Conservation (phyloP, 345 rosid genomes). For the Lepidium africanum region DNA sequence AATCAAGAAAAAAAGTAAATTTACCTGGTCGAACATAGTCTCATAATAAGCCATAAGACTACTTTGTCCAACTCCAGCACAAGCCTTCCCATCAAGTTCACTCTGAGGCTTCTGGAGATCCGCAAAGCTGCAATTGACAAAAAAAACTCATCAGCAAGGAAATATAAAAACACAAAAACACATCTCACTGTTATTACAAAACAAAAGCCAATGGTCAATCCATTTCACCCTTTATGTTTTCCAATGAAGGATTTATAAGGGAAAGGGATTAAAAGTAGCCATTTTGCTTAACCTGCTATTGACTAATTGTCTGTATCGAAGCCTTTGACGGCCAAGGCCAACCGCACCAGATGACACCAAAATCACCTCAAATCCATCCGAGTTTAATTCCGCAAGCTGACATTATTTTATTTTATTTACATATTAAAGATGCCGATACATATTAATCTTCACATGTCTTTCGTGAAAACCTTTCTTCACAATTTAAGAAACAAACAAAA, state of each 20-base stretch:
- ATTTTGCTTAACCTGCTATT: slow-evolving; percentile 72
- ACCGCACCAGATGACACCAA: slow-evolving; percentile 97
- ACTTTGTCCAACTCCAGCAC: slow-evolving; percentile 99
- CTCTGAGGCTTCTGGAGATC: slow-evolving; percentile 94
- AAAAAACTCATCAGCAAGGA: background rate
- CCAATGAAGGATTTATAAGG: background rate
- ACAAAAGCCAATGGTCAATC: background rate
- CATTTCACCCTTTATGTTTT: background rate
- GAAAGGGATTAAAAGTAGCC: background rate
- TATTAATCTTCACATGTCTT: slow-evolving; percentile 11
- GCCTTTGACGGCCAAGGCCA: slow-evolving; percentile 96
- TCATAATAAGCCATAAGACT: slow-evolving; percentile 96
- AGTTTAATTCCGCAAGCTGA: slow-evolving; percentile 82
- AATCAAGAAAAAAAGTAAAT: background rate
- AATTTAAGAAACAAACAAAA: background rate
- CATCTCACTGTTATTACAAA: background rate
- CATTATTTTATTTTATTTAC: slow-evolving; percentile 15
- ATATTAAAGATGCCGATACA: slow-evolving; percentile 6
- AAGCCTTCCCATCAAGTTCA: slow-evolving; percentile 95
- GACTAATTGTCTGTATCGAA: slow-evolving; percentile 68
- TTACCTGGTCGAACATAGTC: slow-evolving; percentile 74
- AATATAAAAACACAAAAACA: background rate
- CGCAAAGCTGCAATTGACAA: slow-evolving; percentile 52
- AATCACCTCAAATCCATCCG: slow-evolving; percentile 75
- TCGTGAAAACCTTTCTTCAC: background rate